Evolutionary conservation across 495 filamentous ascomycete species (phyloP).

Genomic region (Aspergillus homomorphus): DNA sequence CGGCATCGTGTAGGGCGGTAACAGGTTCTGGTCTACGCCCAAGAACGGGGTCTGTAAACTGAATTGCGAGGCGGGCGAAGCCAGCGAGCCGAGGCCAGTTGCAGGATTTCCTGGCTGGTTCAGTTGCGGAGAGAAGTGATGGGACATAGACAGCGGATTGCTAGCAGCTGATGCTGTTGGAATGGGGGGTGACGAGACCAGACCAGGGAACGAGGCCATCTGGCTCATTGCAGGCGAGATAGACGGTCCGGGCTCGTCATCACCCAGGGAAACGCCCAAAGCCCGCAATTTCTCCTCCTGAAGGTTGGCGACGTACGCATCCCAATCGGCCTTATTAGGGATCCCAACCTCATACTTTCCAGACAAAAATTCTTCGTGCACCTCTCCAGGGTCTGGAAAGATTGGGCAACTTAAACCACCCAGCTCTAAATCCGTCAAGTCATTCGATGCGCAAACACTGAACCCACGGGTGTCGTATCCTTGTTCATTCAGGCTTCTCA

Average conservation of each 20-base stretch:
- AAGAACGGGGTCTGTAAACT: constrained; percentile 42
- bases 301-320: constrained; percentile 72
- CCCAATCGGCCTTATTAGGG: constrained; percentile 77
- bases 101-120: constrained; percentile 55
- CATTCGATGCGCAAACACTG: constrained; percentile 50
- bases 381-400: constrained; percentile 66
- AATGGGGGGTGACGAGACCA: constrained; percentile 56
- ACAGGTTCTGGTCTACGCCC: constrained; percentile 39
- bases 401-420: constrained; percentile 64
- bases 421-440: constrained; percentile 28
- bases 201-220: constrained; percentile 52
- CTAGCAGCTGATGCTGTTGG: constrained; percentile 44
- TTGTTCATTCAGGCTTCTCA: constrained; percentile 66
- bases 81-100: constrained; percentile 56
- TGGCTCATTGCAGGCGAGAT: constrained; percentile 73
- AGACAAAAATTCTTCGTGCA: constrained; percentile 50
- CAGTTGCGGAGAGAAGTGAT: constrained; percentile 45
- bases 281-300: constrained; percentile 88
- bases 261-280: constrained; percentile 76
- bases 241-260: constrained; percentile 62
- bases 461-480: constrained; percentile 78
- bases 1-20: constrained; percentile 39
- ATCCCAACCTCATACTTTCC: constrained; percentile 62
- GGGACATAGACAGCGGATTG: constrained; percentile 36
- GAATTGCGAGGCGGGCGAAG: constrained; percentile 53